phyloP scores from a whole-genome alignment of 805 yeast genomes.

The Starmerella cellae region DNA sequence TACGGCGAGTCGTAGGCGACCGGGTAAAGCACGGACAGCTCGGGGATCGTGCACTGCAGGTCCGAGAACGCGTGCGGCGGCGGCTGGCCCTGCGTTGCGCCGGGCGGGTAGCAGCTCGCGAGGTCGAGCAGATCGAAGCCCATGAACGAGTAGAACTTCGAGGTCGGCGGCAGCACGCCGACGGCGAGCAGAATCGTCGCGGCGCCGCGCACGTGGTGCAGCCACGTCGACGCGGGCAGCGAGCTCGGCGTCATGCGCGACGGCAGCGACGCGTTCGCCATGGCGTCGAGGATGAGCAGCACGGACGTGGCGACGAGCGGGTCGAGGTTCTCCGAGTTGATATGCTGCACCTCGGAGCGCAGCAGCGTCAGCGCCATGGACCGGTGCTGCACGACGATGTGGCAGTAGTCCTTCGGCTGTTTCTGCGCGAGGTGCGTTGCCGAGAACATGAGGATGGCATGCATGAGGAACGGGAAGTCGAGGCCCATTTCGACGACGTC shows the following conservation, averaged over 20 bases:
- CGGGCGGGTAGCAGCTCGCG: conserved; percentile 39
- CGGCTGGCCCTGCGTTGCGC: conserved; percentile 1
- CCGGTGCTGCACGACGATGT: conserved; percentile 59
- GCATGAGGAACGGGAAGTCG: conserved; percentile 82
- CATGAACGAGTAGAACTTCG: conserved; percentile 53
- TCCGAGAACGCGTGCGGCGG: conserved; percentile 20
- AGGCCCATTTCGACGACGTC: conserved; percentile 84
- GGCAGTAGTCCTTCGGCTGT: conserved; percentile 34
- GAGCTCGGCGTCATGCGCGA: conserved; percentile 36
- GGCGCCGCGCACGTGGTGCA: conserved; percentile 92
- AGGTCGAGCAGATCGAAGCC: conserved; percentile 84
- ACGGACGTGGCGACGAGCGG: conserved; percentile 87
- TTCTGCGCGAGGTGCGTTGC: conserved; percentile 78
- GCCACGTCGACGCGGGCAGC: conserved; percentile 89
- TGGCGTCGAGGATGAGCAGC: conserved; percentile 78
- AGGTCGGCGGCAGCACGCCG: conserved; percentile 71
- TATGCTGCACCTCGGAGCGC: conserved; percentile 74
- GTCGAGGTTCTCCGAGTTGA: conserved; percentile 66
- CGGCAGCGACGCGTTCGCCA: conserved; percentile 75
- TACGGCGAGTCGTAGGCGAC: conserved; percentile 74
- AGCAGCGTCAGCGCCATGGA: conserved; percentile 72
- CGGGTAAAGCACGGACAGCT: conserved; percentile 75
- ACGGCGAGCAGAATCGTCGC: conserved; percentile 91
- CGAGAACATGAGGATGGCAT: conserved; percentile 74
- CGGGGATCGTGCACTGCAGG: conserved; percentile 62